Base-by-base conservation (phyloP, 73 alveolate species). In the Paramecium pentaurelia region DNA sequence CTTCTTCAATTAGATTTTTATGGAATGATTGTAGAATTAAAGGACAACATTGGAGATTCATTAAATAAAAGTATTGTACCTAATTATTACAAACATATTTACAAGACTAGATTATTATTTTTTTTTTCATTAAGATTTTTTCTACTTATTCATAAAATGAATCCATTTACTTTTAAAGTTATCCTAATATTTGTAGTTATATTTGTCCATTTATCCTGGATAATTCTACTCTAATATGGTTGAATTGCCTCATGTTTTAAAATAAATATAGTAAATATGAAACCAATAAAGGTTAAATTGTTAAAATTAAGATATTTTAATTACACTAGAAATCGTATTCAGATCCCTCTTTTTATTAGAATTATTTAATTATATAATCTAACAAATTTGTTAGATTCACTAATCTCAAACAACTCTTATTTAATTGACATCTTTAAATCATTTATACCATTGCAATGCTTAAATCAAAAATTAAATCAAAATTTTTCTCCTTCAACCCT, bases 41-140 rank as follows among this genome's bases (percentile, higher is more conserved):
- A 64, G 84, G 84, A 64, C 27, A 64, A 20, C 51, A 64, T 12
- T 28, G 84, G 84, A 64, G 84, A 64, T 64, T 64, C 84, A 64
- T 64, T 28, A 14, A 64, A 64, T 22, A 64, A 28, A 2, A 64
- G 5, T 64, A 64, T 64, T 1, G 84, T 64, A 64, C 49, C 84
- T 64, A 64, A n/a, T 3, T 14, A 64, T 22, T 28, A 11, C 3
- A 64, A 12, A 28, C 8, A 25, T 64, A 0, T 6, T 32, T 64
- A 64, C 84, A 64, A 28, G 84, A 7, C 28, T 64, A 11, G 2
- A 64, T 64, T 64, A 64, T 28, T 64, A 64, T 64, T 64, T 64
- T 64, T 64, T 64, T 64, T 34, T 64, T 64, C 0, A 64, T 34
- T n/a, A 64, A 64, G 27, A 64, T 64, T 10, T 34, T 28, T 64